These are phyloP conservation scores for Suillus brevipes DNA, from an alignment of 768 basidiomycete species.

Conservation along the genomic window DNA sequence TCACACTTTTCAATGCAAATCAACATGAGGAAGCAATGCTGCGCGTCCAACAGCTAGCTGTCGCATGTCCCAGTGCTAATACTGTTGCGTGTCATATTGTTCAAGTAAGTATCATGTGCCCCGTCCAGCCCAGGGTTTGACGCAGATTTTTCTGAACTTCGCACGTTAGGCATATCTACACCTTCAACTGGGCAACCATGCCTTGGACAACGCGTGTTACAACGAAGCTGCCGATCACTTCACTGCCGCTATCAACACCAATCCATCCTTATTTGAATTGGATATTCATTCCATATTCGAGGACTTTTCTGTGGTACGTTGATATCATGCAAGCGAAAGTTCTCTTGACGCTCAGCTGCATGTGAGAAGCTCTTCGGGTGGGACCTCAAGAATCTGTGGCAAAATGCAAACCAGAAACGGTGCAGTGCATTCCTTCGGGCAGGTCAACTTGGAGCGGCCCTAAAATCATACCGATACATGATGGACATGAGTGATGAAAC, in stretches of 20 bases:
- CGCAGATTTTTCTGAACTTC: neutral
- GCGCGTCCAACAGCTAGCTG: neutral
- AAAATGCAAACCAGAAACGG: neutral
- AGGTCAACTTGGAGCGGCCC: neutral
- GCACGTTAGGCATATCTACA: neutral
- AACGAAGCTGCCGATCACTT: neutral
- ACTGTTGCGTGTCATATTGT: neutral
- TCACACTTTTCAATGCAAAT: conserved; percentile 1
- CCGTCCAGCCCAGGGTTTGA: neutral
- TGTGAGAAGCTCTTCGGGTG: neutral
- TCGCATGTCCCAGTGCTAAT: neutral
- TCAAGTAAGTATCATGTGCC: neutral
- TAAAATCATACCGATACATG: neutral
- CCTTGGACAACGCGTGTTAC: neutral
- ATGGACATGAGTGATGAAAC: neutral
- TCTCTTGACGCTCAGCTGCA: neutral
- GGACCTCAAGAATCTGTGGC: neutral
- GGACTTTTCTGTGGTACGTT: neutral
- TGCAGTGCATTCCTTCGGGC: neutral
- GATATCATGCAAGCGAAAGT: neutral
- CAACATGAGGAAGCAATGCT: neutral
- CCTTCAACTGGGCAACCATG: neutral
- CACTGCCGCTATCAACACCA: neutral
- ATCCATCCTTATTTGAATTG: neutral
- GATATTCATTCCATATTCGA: neutral